phyloP scores from a whole-genome alignment of 306 rosid genomes.

The Cucurbita argyrosperma region DNA sequence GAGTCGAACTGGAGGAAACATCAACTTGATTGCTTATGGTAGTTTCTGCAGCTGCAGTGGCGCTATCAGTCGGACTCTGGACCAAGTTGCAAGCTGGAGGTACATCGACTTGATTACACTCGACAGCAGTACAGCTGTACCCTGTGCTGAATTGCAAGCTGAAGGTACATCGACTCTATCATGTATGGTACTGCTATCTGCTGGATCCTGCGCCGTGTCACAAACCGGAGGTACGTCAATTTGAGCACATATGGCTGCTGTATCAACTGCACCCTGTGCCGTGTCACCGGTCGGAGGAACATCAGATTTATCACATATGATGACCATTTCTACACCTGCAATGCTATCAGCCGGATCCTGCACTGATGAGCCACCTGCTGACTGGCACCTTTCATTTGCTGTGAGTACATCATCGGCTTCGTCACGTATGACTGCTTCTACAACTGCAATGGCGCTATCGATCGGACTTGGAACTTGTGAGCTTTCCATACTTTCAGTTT shows the following conservation, averaged over 20 bases:
- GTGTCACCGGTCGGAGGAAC: neutral
- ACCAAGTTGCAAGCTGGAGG: too few relatives aligned
- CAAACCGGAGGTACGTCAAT: neutral
- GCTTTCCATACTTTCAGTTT: neutral
- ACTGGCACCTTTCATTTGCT: neutral
- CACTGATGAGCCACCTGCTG: neutral
- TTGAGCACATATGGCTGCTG: neutral
- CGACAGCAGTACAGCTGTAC: too few relatives aligned
- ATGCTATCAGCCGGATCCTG: neutral
- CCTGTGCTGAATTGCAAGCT: neutral
- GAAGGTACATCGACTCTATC: neutral
- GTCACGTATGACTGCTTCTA: neutral
- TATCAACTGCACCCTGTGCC: neutral
- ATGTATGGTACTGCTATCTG: neutral
- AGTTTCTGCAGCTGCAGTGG: neutral
- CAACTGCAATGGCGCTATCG: constrained; percentile 1
- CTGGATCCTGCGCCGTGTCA: neutral
- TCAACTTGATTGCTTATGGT: neutral
- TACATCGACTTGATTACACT: too few relatives aligned
- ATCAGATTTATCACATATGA: neutral
- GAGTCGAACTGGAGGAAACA: neutral
- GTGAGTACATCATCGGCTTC: neutral
- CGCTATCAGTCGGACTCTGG: neutral
- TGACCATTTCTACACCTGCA: neutral
- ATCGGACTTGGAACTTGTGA: neutral